A percentile compares a stretch with the other conserved stretches of the same genome.
phyloP scores from a whole-genome alignment of 257 asterid species.

The Capsicum pubescens region DNA sequence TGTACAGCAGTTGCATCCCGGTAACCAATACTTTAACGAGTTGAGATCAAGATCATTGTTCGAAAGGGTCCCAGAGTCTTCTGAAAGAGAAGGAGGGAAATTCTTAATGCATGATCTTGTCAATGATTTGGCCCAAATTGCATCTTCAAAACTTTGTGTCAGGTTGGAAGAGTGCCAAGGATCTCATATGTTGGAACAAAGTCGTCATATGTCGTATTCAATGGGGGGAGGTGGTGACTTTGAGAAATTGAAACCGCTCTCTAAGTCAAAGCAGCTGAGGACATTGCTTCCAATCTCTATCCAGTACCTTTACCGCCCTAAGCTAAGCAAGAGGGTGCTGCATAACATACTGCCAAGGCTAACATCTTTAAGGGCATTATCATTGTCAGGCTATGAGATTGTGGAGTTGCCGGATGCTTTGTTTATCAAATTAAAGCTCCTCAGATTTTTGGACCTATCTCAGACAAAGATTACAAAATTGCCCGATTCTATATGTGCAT shows the following conservation, averaged over 20 bases:
- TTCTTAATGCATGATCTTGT: slow-evolving; percentile 31
- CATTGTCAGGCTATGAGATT: background rate
- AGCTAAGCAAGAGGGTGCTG: background rate
- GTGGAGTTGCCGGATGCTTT: background rate
- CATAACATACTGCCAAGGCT: background rate
- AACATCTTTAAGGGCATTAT: background rate
- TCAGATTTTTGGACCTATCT: slow-evolving; percentile 18
- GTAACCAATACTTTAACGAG: background rate
- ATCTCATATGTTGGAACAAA: background rate
- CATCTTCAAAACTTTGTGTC: background rate
- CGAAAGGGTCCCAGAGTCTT: background rate
- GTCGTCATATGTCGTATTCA: background rate
- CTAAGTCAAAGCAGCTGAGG: background rate
- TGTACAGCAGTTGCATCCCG: background rate
- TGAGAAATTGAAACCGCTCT: background rate
- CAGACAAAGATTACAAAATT: background rate
- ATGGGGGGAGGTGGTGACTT: background rate
- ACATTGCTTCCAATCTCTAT: slow-evolving; percentile 9
- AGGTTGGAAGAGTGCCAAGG: background rate
- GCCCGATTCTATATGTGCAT: background rate
- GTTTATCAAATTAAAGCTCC: slow-evolving; percentile 17
- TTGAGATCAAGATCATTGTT: slow-evolving; percentile 7
- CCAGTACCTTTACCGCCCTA: rapidly evolving
- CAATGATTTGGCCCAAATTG: slow-evolving; percentile 21
- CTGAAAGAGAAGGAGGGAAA: rapidly evolving